These are phyloP conservation scores for Kingdonia uniflora DNA, from an alignment of 164 flowering plant species.

Conservation along the genomic window DNA sequence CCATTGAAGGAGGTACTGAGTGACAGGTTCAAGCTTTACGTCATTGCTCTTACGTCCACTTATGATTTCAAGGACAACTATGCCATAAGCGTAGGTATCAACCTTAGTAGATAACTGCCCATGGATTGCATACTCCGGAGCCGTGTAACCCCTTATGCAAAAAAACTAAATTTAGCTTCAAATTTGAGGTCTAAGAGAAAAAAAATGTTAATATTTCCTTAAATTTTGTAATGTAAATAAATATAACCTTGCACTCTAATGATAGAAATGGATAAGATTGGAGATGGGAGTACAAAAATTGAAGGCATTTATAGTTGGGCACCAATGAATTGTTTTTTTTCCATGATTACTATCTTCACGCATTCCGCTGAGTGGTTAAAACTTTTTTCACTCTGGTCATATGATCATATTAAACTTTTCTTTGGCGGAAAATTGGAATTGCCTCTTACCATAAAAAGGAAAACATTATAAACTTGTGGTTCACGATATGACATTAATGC, in stretches of 20 bases:
- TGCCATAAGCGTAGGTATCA: constrained; percentile 48
- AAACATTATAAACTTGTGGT: too few relatives aligned
- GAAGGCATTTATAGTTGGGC: too few relatives aligned
- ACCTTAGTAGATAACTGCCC: constrained; percentile 52
- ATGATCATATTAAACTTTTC: too few relatives aligned
- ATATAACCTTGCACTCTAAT: neutral
- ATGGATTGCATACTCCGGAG: constrained; percentile 56
- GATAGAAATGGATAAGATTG: too few relatives aligned
- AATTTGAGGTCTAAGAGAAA: neutral
- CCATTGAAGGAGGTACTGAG: constrained; percentile 44
- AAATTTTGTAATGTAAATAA: neutral
- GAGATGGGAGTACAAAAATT: too few relatives aligned
- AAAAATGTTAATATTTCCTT: neutral
- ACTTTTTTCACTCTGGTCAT: too few relatives aligned
- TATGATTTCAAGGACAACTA: constrained; percentile 47
- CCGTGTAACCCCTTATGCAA: constrained; percentile 25
- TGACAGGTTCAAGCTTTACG: constrained; percentile 13
- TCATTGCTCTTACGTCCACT: constrained; percentile 41
- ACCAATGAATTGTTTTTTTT: too few relatives aligned
- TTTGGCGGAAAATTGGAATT: too few relatives aligned
- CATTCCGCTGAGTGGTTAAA: too few relatives aligned
- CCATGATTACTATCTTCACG: too few relatives aligned
- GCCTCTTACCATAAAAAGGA: too few relatives aligned
- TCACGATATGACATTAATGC: too few relatives aligned
- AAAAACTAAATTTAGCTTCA: neutral